phyloP scores from a whole-genome alignment of 2,329 filamentous ascomycete species.

The Pseudocercospora ulei region DNA sequence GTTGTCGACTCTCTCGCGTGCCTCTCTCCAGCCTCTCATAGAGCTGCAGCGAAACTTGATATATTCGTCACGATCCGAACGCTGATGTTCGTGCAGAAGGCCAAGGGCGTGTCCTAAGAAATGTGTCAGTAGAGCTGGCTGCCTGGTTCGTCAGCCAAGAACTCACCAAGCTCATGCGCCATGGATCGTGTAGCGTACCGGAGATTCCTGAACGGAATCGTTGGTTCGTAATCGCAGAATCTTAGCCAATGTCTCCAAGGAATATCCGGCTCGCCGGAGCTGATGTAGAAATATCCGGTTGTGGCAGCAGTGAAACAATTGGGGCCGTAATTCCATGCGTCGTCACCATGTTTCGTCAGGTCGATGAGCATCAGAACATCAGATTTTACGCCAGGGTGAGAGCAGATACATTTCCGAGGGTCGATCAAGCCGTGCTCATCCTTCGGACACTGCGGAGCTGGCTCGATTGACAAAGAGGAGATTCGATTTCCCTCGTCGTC shows the following conservation, averaged over 20 bases:
- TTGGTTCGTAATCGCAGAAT: constrained; percentile 7
- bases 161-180: constrained; percentile 19
- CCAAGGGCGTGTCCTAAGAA: constrained; percentile 19
- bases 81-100: constrained; percentile 19
- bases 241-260: constrained; percentile 9
- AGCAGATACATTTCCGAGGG: constrained; percentile 11
- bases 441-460: constrained; percentile 12
- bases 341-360: constrained; percentile 17
- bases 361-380: constrained; percentile 23
- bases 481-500: not conserved
- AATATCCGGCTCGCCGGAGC: not conserved
- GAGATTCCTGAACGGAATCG: not conserved
- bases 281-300: constrained; percentile 17
- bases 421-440: not conserved
- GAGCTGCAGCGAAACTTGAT: constrained; percentile 11
- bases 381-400: not conserved
- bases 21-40: constrained; percentile 12
- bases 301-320: constrained; percentile 16
- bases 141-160: not conserved
- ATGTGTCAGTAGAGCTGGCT: not conserved
- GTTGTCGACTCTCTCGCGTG: not conserved
- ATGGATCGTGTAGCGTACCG: constrained; percentile 8
- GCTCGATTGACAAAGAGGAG: constrained; percentile 16
- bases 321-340: constrained; percentile 13
- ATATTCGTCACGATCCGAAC: constrained; percentile 17